A percentile compares a stretch with the other conserved stretches of the same genome.
Conservation (phyloP, 2,329 filamentous ascomycete species). For the Exophiala spinifera region DNA sequence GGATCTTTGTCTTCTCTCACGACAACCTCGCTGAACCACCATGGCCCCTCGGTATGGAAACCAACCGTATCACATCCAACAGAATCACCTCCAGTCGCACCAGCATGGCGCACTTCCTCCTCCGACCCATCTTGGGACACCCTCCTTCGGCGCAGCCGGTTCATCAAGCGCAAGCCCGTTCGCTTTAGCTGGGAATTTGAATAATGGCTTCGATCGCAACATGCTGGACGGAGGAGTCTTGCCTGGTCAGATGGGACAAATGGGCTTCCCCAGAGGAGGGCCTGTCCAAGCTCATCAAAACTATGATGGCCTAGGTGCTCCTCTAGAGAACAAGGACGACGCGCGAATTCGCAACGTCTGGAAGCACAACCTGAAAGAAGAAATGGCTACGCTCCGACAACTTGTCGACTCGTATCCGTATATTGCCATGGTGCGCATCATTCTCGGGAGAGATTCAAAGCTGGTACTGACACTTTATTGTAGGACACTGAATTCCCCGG, state of each 20-base stretch:
- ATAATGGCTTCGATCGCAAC: constrained; percentile 51
- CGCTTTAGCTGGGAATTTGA: constrained; percentile 46
- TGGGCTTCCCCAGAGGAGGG: constrained; percentile 78
- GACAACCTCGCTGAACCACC: constrained; percentile 20
- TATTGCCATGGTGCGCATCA: constrained; percentile 79
- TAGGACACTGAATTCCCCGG: constrained; percentile 99
- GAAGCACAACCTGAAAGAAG: constrained; percentile 85
- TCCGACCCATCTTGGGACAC: constrained; percentile 63
- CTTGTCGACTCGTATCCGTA: constrained; percentile 90
- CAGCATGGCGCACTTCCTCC: constrained; percentile 51
- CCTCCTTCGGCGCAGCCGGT: constrained; percentile 58
- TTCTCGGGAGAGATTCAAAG: not conserved
- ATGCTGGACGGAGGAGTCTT: constrained; percentile 57
- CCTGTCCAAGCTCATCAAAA: constrained; percentile 59
- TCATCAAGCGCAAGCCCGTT: constrained; percentile 27
- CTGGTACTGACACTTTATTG: constrained; percentile 22
- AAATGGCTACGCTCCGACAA: constrained; percentile 79
- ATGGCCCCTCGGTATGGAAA: constrained; percentile 62
- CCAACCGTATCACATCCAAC: constrained; percentile 59
- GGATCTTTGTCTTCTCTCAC: constrained; percentile 5
- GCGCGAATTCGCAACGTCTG: constrained; percentile 93
- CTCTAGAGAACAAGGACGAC: constrained; percentile 50
- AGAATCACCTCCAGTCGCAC: constrained; percentile 46
- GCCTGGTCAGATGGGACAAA: constrained; percentile 80
- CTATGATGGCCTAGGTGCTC: constrained; percentile 25